Conservation (phyloP, 163 green algal genomes). For the Scenedesmus sp. region DNA sequence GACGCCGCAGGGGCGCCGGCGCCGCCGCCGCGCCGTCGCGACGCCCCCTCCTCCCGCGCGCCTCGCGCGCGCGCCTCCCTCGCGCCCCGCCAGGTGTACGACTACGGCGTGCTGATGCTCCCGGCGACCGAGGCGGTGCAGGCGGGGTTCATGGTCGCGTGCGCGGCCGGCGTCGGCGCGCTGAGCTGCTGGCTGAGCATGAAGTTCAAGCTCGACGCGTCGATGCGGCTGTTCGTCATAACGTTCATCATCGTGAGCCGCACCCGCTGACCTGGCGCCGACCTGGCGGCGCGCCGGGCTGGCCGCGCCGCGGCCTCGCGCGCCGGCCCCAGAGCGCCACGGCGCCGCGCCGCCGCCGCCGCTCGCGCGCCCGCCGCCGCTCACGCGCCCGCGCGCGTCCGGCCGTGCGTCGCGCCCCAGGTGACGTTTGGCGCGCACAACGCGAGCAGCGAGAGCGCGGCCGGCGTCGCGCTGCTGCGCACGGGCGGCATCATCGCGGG, state of each 20-base stretch:
- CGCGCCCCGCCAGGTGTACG: slow-evolving; percentile 38
- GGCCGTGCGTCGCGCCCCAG: too few relatives aligned
- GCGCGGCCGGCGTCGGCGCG: slow-evolving; percentile 6
- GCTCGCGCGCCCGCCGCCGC: too few relatives aligned
- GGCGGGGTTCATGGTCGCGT: slow-evolving; percentile 24
- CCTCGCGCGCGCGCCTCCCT: too few relatives aligned
- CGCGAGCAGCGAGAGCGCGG: neutral
- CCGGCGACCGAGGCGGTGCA: neutral
- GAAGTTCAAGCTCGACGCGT: slow-evolving; percentile 39
- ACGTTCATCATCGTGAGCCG: slow-evolving; percentile 38
- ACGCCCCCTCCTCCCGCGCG: too few relatives aligned
- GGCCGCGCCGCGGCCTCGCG: too few relatives aligned
- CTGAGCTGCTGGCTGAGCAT: slow-evolving; percentile 39
- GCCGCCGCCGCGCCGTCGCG: too few relatives aligned
- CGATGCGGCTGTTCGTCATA: slow-evolving; percentile 45
- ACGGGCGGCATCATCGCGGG: slow-evolving; percentile 37
- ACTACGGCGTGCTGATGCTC: slow-evolving; percentile 32
- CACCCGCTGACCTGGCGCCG: too few relatives aligned
- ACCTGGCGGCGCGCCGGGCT: too few relatives aligned
- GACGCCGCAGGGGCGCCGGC: neutral
- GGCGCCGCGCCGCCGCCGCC: too few relatives aligned
- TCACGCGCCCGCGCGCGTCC: neutral
- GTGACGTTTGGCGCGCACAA: slow-evolving; percentile 38
- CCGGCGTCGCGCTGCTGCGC: slow-evolving; percentile 32
- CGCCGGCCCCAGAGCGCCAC: too few relatives aligned